A percentile compares a stretch with the other conserved stretches of the same genome.
phyloP scores from a whole-genome alignment of 805 yeast species.

The Candida sithepensis region DNA sequence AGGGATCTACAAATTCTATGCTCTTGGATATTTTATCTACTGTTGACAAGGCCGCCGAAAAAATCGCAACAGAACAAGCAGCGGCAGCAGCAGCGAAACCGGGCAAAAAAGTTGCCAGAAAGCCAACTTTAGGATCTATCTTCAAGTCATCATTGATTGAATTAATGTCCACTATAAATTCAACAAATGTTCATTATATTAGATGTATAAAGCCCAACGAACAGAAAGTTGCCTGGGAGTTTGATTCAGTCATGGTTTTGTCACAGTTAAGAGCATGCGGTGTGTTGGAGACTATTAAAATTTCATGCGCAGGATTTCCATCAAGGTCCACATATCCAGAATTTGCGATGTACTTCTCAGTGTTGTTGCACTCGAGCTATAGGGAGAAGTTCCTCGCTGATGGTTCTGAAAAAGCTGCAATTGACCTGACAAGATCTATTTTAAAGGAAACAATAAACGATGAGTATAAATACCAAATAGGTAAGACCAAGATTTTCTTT shows the following conservation, averaged over 20 bases:
- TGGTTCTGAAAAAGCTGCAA: conserved; percentile 52
- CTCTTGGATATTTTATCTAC: conserved; percentile 61
- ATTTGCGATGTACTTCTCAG: conserved; percentile 84
- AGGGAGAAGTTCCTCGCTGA: conserved; percentile 60
- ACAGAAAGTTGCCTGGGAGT: conserved; percentile 91
- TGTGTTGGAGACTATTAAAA: conserved; percentile 93
- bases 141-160: conserved; percentile 91
- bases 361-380: conserved; percentile 66
- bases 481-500: conserved; percentile 90
- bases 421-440: conserved; percentile 65
- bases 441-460: conserved; percentile 62
- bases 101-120: conserved; percentile 47
- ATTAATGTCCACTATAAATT: conserved; percentile 86
- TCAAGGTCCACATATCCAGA: conserved; percentile 94
- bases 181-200: conserved; percentile 94
- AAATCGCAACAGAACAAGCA: conserved; percentile 33
- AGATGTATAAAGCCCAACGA: conserved; percentile 98
- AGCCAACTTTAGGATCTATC: conserved; percentile 93
- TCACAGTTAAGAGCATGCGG: conserved; percentile 98
- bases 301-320: conserved; percentile 98
- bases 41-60: conserved; percentile 56
- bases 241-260: conserved; percentile 91
- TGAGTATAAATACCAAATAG: conserved; percentile 74
- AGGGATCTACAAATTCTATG: conserved; percentile 62
- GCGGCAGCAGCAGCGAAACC: conserved; percentile 31